Base-by-base conservation (phyloP, 2,329 filamentous ascomycete species). In the Aspergillus sclerotialis region DNA sequence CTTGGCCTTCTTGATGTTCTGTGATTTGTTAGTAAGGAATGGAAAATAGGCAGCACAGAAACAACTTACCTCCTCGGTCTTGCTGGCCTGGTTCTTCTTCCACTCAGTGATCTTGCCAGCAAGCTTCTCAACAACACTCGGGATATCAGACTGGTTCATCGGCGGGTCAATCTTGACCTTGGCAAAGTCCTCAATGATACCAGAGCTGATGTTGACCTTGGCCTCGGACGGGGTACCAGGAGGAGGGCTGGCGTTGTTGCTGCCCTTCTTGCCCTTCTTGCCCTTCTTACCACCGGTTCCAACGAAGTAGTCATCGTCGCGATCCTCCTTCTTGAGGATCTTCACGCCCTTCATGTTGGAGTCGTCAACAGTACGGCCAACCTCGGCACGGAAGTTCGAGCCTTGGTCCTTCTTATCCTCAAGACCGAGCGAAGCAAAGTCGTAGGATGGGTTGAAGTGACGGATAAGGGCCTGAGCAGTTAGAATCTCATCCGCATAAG, bases 1-100 rank as follows among this genome's bases (percentile, higher is more conserved):
- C 72, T 94, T 84, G 42, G 92, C 92, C 67, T 95, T 94, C 45
- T 87, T 85, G 42, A 96, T 82, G 73, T 98, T 98, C 92, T 96
- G 54, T 17, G 44, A 45, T 40, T 44, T 28, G 18, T 43, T 33
- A 38, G 38, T 18, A 32, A 27, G 17, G 14, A 4, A 27, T 27
- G 4, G 11, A n/a, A 30, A 24, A 21, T 24, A 10, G 11, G 5
- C 19, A 4, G 25, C 2, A 14, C 5, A 39, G 21, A 28, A 14
- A 25, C 23, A 46, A 67, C 82, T 72, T 68, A 94, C 92, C 69
- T 86, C 83, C 61, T 92, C 78, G 13, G 92, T 98, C 74, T 95
- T 87, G 45, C 77, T 73, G 38, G 82, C 78, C 71, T 96, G 92
- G 66, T 94, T 84, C 33, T 76, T 71, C 74, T 94, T 94, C 88